These are phyloP conservation scores for Coniochaeta sp. DNA, from an alignment of 2,329 filamentous ascomycete species.

Conservation along the genomic window DNA sequence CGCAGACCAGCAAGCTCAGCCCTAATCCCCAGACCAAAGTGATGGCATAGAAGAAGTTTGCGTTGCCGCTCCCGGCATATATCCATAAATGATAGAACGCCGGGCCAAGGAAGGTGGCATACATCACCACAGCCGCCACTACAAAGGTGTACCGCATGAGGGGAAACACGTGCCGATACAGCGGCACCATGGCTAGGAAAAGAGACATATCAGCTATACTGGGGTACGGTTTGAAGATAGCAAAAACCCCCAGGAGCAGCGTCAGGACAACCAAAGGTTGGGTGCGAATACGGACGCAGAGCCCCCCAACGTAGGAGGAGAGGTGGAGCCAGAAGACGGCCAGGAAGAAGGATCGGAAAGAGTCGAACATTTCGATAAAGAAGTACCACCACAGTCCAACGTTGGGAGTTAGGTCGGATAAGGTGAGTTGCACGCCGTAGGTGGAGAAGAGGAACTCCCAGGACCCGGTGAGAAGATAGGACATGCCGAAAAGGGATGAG, in stretches of 20 bases:
- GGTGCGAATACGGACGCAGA: conserved; percentile 72
- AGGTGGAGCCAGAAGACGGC: conserved; percentile 98
- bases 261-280: conserved; percentile 84
- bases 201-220: conserved; percentile 84
- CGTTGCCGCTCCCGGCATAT: conserved; percentile 94
- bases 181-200: conserved; percentile 73
- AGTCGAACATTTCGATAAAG: conserved; percentile 99
- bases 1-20: conserved; percentile 77
- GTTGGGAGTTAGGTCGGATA: conserved; percentile 90
- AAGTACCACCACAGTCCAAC: conserved; percentile 99
- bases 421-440: conserved; percentile 84
- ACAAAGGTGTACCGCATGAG: conserved; percentile 92
- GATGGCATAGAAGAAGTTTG: conserved; percentile 99
- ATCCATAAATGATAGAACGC: conserved; percentile 98
- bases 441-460: conserved; percentile 86
- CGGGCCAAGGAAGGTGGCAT: conserved; percentile 81
- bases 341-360: conserved; percentile 93
- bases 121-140: conserved; percentile 72
- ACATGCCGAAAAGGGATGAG: conserved; percentile 60
- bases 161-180: conserved; percentile 89
- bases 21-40: conserved; percentile 97
- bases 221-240: conserved; percentile 95
- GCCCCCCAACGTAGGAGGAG: conserved; percentile 76
- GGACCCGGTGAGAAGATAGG: conserved; percentile 66
- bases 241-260: conserved; percentile 80